Base-by-base conservation (phyloP, 805 yeast genomes). In the Yamadazyma philogaea region DNA sequence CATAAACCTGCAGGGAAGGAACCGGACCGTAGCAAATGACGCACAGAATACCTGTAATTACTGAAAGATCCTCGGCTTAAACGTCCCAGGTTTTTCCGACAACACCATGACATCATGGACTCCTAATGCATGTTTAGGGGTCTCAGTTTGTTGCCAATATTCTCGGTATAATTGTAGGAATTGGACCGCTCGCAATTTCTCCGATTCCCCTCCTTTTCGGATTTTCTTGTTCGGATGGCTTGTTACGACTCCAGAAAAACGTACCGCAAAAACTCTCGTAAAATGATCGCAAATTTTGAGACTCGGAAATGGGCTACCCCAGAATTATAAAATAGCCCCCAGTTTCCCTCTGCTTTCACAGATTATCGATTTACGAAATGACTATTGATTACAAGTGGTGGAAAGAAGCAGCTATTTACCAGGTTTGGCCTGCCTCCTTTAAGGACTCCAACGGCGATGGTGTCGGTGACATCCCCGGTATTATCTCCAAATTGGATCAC, bases 371-470 rank as follows among this genome's bases (percentile, higher is more conserved):
- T 14, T 10, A 7, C 24, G 30, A n/a, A 11, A 40, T 40, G 43
- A 40, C 43, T 15, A 35, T 37, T 10, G 40, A 44, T 8, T 37
- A 40, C 22, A 50, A 47, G 30, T 70, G 81, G 84, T 78, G 82
- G 82, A 77, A 77, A 60, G 76, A 76, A 53, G 73, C 79, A 35
- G 57, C 71, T 15, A 68, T 78, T 17, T 78, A 78, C 57, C 84
- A 78, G 56, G 70, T 78, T 49, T 78, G 80, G 73, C 82, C 82
- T 10, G 81, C 82, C 16, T 73, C 79, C 27, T 78, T 69, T 65
- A 74, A 77, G 49, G 84, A 78, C 59, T 70, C 79, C 32, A 75
- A 78, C 49, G 76, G 75, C 19, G 83, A 78, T 54, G 84, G 84
- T 35, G 55, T 75, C 43, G 83, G 84, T 30, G 83, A 78, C 55